Conservation (phyloP, 129 eudicot species). For the Kitagawia praeruptora region DNA sequence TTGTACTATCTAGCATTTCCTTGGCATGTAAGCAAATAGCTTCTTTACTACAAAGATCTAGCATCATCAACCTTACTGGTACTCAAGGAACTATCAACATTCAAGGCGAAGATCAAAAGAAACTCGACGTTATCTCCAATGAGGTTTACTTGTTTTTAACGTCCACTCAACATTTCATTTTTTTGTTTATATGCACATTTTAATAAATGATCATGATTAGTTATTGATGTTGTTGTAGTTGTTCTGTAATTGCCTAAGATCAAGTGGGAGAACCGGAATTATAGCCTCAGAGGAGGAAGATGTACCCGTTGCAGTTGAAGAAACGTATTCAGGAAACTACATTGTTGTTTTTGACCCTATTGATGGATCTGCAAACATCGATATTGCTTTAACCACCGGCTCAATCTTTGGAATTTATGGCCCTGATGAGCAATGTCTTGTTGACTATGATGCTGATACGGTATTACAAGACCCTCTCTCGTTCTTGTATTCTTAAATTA, state of each 20-base stretch:
- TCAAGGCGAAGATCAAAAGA: constrained; percentile 96
- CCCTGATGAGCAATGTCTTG: constrained; percentile 78
- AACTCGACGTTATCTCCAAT: constrained; percentile 88
- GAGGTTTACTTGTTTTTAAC: constrained; percentile 39
- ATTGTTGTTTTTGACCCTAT: constrained; percentile 91
- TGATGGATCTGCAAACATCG: constrained; percentile 94
- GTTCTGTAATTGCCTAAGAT: constrained; percentile 87
- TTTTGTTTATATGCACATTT: not conserved
- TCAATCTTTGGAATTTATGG: constrained; percentile 88
- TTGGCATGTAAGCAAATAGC: constrained; percentile 89
- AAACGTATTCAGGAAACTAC: constrained; percentile 86
- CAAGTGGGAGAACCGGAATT: constrained; percentile 83
- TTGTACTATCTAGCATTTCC: constrained; percentile 79
- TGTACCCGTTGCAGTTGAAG: constrained; percentile 90
- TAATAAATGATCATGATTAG: not conserved
- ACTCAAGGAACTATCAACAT: constrained; percentile 76
- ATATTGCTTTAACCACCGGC: constrained; percentile 77
- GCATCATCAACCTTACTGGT: constrained; percentile 77
- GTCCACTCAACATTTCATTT: not conserved
- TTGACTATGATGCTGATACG: constrained; percentile 39
- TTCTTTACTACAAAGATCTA: constrained; percentile 67
- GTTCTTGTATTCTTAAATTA: not conserved
- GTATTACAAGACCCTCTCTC: constrained; percentile 21
- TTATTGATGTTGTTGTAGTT: constrained; percentile 35
- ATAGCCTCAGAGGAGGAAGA: constrained; percentile 98